Conservation (phyloP, 495 filamentous ascomycete species). For the Penicillium longicatenatum region DNA sequence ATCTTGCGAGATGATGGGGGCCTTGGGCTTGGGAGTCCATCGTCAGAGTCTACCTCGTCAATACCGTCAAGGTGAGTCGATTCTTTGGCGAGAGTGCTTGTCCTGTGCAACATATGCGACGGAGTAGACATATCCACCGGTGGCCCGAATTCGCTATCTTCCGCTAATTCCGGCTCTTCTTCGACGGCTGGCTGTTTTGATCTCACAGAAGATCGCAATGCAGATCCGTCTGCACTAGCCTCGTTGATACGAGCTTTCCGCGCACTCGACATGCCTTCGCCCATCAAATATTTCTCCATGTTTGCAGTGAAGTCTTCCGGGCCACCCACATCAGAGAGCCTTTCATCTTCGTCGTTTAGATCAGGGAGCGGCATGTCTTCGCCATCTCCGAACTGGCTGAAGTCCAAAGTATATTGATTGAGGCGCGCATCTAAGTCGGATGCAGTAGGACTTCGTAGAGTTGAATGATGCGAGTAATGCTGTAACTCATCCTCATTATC, state of each 20-base stretch:
- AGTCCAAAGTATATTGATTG: slow-evolving; percentile 50
- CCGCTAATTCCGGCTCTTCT: slow-evolving; percentile 39
- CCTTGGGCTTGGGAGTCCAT: slow-evolving; percentile 23
- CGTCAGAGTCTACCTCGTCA: slow-evolving; percentile 38
- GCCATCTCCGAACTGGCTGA: slow-evolving; percentile 39
- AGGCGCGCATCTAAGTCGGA: slow-evolving; percentile 46
- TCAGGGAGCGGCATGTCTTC: slow-evolving; percentile 32
- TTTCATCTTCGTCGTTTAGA: slow-evolving; percentile 31
- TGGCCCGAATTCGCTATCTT: slow-evolving; percentile 50
- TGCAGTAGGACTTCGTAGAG: slow-evolving; percentile 29
- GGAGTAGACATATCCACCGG: slow-evolving; percentile 53
- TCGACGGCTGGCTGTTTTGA: slow-evolving; percentile 35
- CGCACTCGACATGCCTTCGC: slow-evolving; percentile 30
- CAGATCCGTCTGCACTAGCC: slow-evolving; percentile 18
- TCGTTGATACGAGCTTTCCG: slow-evolving; percentile 21
- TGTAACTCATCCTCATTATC: slow-evolving; percentile 20
- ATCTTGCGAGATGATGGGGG: slow-evolving; percentile 38
- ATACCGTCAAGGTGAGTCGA: slow-evolving; percentile 46
- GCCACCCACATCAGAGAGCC: slow-evolving; percentile 49
- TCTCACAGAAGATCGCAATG: slow-evolving; percentile 17
- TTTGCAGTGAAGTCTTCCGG: slow-evolving; percentile 57
- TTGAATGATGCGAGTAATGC: slow-evolving; percentile 23
- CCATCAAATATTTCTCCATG: slow-evolving; percentile 51
- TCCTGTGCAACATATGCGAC: slow-evolving; percentile 44
- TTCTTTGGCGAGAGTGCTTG: slow-evolving; percentile 30